Evolutionary conservation across 148 eudicot genomes (phyloP), one percentile per base, ranked within the genome.

Genomic region (Fagopyrum tataricum): DNA sequence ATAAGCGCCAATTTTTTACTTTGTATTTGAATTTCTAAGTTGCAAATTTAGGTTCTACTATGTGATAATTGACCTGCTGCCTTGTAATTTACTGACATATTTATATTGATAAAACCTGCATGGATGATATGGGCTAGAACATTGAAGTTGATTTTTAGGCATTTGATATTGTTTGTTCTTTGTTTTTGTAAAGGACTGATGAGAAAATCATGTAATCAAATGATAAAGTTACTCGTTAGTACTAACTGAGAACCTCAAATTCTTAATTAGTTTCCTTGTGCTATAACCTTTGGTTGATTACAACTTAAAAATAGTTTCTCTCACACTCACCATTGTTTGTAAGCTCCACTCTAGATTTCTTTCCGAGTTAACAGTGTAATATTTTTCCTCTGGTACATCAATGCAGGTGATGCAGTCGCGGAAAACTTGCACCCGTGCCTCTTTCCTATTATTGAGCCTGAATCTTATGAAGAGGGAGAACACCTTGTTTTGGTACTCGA

Each of bases 401-500:
- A 75, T 81, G 64, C 89, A 94, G 98, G 97, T 94, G 77, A 82
- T 94, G 77, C 98, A 94, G 78, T 87, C 91, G 40, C 82, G 97
- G 15, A 94, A 94, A 86, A 84, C 97, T 77, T 94, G 98, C 98
- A 94, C 78, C 98, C 98, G 52, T 94, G 91, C 72, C 93, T 94
- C 76, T 94, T 94, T 76, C 93, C 98, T 77, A 97, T 97, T 75
- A 94, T 94, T 67, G 98, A 94, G 87, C 98, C 98, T 39, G 98
- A 94, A 94, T 97, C 98, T 18, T 94, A 87, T 83, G 91, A 91
- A 85, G 98, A 94, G 86, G 98, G 98, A 13, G 98, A 94, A 79
- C 98, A 94, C 89, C 95, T 94, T 68, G 93, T 94, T 69, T 90
- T 87, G 98, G 97, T 94, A 79, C n/a, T 47, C 75, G 14, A 53